Conservation (phyloP, 1,139 yeast genomes). For the Kluyveromyces sp. region DNA sequence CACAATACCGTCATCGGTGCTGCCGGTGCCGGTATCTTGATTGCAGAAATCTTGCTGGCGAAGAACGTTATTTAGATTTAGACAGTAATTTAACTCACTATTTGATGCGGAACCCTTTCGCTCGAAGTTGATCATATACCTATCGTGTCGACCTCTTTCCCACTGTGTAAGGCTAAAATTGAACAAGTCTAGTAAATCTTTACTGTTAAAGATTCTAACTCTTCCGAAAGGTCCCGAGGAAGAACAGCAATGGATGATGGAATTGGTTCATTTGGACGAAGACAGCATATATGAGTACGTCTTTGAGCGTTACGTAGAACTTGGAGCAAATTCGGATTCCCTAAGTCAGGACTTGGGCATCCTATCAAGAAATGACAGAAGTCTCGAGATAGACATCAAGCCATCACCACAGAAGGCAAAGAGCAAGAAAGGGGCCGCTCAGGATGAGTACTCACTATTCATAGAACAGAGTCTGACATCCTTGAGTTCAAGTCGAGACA, state of each 20-base stretch:
- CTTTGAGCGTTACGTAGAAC: conserved; percentile 25
- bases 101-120: neutral
- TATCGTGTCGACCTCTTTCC: neutral
- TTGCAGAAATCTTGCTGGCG: conserved; percentile 82
- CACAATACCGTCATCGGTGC: conserved; percentile 98
- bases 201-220: too few species aligned
- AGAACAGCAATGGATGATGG: neutral
- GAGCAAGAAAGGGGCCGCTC: neutral
- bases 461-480: conserved; percentile 26
- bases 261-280: conserved; percentile 13
- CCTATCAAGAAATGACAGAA: conserved; percentile 12
- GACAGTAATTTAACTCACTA: conserved; percentile 17
- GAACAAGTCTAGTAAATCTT: too few species aligned
- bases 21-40: conserved; percentile 97
- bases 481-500: conserved; percentile 24
- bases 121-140: neutral
- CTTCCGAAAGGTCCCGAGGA: neutral
- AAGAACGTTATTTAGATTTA: conserved; percentile 53
- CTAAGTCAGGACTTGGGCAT: conserved; percentile 32
- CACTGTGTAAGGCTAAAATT: too few species aligned
- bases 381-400: conserved; percentile 21
- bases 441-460: conserved; percentile 15
- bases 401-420: conserved; percentile 11
- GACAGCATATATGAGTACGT: conserved; percentile 28
- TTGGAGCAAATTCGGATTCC: conserved; percentile 17